Percentiles rank a stretch among this genome's conserved stretches.
These are phyloP conservation scores for Serpula lacrymans DNA, from an alignment of 768 basidiomycete genomes.

Conservation along the genomic window DNA sequence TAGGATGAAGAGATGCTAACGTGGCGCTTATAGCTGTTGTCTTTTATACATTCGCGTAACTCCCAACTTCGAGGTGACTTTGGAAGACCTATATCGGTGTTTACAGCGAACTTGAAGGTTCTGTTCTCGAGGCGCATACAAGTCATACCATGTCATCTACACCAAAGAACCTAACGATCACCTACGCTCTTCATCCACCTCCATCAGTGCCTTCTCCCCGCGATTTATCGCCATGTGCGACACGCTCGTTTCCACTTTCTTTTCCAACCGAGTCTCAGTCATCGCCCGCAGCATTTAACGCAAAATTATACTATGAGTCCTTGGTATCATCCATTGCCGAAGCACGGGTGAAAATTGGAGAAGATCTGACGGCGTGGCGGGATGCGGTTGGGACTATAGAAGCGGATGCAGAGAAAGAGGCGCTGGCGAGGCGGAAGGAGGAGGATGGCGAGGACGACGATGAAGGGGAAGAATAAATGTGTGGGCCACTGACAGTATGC, in stretches of 20 bases:
- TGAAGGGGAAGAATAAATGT: conserved; percentile 22
- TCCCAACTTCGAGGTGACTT: too few relatives aligned
- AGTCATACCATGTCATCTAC: too few relatives aligned
- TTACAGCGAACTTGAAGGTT: too few relatives aligned
- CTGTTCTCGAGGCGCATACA: too few relatives aligned
- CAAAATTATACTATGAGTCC: conserved; percentile 43
- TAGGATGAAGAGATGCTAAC: too few relatives aligned
- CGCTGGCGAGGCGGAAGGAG: conserved; percentile 39
- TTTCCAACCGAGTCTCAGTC: conserved; percentile 10
- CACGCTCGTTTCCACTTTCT: conserved; percentile 22
- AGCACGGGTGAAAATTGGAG: conserved; percentile 55
- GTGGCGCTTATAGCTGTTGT: too few relatives aligned
- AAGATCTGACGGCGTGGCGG: conserved; percentile 71
- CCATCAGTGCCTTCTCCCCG: conserved; percentile 11
- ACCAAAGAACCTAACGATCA: conserved; percentile 18
- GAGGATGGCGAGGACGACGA: conserved; percentile 49
- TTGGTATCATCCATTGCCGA: conserved; percentile 47
- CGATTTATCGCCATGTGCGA: conserved; percentile 18
- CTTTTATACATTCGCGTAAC: too few relatives aligned
- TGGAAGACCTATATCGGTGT: too few relatives aligned
- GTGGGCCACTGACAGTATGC: neutral
- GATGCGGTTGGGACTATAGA: conserved; percentile 69
- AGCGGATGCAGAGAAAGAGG: conserved; percentile 52
- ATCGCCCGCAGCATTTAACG: neutral
- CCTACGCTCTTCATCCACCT: conserved; percentile 22